phyloP scores from a whole-genome alignment of 305 asterid species.

The Salvia sclarea region DNA sequence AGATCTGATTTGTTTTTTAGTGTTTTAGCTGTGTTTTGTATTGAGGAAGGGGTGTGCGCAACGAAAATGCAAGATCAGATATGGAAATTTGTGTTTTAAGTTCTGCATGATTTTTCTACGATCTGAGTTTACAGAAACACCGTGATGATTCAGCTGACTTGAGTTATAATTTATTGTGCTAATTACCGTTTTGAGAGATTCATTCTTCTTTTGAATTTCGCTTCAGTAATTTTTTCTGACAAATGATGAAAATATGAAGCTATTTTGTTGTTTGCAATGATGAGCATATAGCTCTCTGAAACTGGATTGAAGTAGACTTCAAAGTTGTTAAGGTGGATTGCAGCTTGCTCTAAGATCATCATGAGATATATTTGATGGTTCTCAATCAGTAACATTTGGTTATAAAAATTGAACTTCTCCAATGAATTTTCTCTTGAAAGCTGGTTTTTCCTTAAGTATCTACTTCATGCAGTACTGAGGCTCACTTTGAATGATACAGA shows the following conservation, averaged over 20 bases:
- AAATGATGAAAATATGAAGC: not conserved
- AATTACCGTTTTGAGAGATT: slow-evolving; percentile 16
- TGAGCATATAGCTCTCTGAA: slow-evolving; percentile 4
- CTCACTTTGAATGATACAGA: slow-evolving; percentile 5
- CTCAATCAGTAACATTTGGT: not conserved
- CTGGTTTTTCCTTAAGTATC: slow-evolving; percentile 4
- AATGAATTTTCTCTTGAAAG: not conserved
- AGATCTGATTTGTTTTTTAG: not conserved
- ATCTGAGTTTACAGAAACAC: slow-evolving; percentile 15
- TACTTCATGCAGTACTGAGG: slow-evolving; percentile 21
- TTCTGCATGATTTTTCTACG: slow-evolving; percentile 19
- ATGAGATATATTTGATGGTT: not conserved
- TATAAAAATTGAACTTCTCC: not conserved
- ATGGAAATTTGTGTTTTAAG: slow-evolving; percentile 1
- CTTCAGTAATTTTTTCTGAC: slow-evolving; percentile 14
- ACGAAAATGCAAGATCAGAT: slow-evolving; percentile 3
- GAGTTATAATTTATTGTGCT: slow-evolving; percentile 6
- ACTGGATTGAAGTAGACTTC: not conserved
- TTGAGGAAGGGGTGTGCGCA: not conserved
- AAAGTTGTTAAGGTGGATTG: not conserved
- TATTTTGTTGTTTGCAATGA: slow-evolving; percentile 18
- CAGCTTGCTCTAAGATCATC: slow-evolving; percentile 3
- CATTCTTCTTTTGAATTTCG: slow-evolving; percentile 7
- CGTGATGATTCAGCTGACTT: slow-evolving; percentile 27
- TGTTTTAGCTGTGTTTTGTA: not conserved